Evolutionary conservation across 768 basidiomycete genomes (phyloP).

Genomic region (Candolleomyces efflorescens): DNA sequence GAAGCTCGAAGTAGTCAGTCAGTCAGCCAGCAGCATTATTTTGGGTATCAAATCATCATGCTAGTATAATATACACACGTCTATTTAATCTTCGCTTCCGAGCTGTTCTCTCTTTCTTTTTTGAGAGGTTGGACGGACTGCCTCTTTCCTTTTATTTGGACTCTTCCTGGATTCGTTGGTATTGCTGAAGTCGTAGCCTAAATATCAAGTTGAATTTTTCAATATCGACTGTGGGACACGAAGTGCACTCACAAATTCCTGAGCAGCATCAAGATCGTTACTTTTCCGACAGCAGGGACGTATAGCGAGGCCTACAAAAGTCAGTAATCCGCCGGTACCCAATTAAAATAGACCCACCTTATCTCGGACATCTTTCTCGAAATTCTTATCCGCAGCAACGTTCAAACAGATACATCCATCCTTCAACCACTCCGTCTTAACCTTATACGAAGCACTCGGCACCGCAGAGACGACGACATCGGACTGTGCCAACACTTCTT

Average conservation of each 20-base stretch:
- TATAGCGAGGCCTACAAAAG: slow-evolving; percentile 79
- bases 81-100: slow-evolving; percentile 15
- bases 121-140: neutral
- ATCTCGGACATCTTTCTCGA: slow-evolving; percentile 87
- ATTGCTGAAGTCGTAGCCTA: slow-evolving; percentile 57
- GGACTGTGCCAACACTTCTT: slow-evolving; percentile 77
- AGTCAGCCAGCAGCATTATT: neutral
- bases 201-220: neutral
- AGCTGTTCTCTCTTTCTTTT: neutral
- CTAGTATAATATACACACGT: slow-evolving; percentile 28
- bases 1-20: neutral
- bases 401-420: slow-evolving; percentile 94
- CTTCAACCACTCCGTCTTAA: slow-evolving; percentile 86
- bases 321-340: no score
- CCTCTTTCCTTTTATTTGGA: neutral
- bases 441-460: slow-evolving; percentile 78
- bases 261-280: slow-evolving; percentile 96
- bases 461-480: slow-evolving; percentile 97
- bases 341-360: slow-evolving; percentile 60
- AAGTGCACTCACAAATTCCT: slow-evolving; percentile 91
- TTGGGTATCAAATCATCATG: slow-evolving; percentile 16
- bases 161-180: slow-evolving; percentile 29
- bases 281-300: slow-evolving; percentile 94
- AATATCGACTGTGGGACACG: no score
- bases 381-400: slow-evolving; percentile 94